These are phyloP conservation scores for Tremella mesenterica DNA, from an alignment of 768 basidiomycete genomes.

Conservation along the genomic window DNA sequence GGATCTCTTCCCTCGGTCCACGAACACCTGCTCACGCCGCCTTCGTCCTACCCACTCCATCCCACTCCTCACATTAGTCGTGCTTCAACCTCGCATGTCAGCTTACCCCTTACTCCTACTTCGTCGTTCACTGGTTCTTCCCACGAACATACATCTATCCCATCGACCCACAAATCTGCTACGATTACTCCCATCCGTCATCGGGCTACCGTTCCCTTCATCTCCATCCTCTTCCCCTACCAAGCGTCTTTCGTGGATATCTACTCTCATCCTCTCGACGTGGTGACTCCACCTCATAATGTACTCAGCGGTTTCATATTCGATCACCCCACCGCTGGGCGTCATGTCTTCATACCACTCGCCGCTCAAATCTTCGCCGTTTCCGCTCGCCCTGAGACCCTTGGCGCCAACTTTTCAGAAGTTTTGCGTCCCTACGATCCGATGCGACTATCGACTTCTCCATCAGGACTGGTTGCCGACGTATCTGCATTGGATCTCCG, in stretches of 20 bases:
- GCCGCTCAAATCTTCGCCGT: conserved; percentile 13
- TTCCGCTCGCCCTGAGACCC: conserved; percentile 14
- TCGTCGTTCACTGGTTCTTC: conserved; percentile 12
- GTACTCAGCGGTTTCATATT: conserved; percentile 32
- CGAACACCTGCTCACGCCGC: conserved; percentile 11
- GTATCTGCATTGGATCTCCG: conserved; percentile 30
- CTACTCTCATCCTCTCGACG: conserved; percentile 28
- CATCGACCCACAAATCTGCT: too few species aligned
- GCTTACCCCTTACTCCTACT: conserved; percentile 22
- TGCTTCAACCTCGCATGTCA: conserved; percentile 5
- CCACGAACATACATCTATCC: too few species aligned
- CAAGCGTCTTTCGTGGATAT: conserved; percentile 23
- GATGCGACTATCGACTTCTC: background rate
- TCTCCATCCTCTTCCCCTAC: conserved; percentile 35
- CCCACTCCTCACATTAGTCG: background rate
- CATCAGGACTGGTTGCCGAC: background rate
- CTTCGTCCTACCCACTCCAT: conserved; percentile 16
- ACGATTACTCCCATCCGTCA: background rate
- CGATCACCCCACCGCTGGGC: conserved; percentile 18
- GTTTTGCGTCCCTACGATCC: conserved; percentile 35
- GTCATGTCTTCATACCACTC: conserved; percentile 32
- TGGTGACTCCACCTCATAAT: conserved; percentile 35
- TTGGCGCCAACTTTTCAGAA: conserved; percentile 31
- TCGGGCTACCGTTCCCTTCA: conserved; percentile 22
- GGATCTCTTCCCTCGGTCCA: conserved; percentile 3